phyloP scores from a whole-genome alignment of 176 grass and related monocot species.

The Oryza glaberrima region DNA sequence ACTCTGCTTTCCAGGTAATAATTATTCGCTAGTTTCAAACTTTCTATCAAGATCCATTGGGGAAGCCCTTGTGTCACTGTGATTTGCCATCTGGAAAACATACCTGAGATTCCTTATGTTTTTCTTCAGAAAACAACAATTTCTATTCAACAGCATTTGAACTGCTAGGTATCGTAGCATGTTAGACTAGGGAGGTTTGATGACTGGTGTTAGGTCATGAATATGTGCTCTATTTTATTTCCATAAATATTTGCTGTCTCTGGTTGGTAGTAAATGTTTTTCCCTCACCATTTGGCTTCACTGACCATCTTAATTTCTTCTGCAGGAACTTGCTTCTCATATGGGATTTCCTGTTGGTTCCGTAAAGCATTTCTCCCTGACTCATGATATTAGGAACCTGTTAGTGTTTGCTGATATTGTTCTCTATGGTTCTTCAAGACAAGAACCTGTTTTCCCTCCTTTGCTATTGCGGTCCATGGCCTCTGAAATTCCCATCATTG shows the following conservation, averaged over 20 bases:
- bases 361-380: conserved; percentile 73
- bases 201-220: conserved; percentile 8
- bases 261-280: conserved; percentile 24
- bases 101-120: not conserved
- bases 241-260: not conserved
- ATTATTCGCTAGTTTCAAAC: conserved; percentile 22
- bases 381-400: conserved; percentile 66
- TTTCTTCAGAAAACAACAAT: conserved; percentile 16
- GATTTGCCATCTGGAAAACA: not conserved
- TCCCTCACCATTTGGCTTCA: not conserved
- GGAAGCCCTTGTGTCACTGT: not conserved
- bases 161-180: not conserved
- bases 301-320: conserved; percentile 36
- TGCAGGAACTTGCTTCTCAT: conserved; percentile 74
- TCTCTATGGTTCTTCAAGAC: conserved; percentile 79
- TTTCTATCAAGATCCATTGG: not conserved
- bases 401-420: conserved; percentile 74
- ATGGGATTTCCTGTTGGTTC: conserved; percentile 77
- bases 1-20: conserved; percentile 75
- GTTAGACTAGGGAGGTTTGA: not conserved
- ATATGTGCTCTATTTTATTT: conserved; percentile 9
- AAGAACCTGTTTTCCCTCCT: conserved; percentile 87
- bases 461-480: conserved; percentile 82
- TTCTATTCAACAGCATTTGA: not conserved
- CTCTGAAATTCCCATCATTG: conserved; percentile 79